Evolutionary conservation across 176 grass and related monocot species (phyloP).

Genomic region (Calamus simplicifolius): DNA sequence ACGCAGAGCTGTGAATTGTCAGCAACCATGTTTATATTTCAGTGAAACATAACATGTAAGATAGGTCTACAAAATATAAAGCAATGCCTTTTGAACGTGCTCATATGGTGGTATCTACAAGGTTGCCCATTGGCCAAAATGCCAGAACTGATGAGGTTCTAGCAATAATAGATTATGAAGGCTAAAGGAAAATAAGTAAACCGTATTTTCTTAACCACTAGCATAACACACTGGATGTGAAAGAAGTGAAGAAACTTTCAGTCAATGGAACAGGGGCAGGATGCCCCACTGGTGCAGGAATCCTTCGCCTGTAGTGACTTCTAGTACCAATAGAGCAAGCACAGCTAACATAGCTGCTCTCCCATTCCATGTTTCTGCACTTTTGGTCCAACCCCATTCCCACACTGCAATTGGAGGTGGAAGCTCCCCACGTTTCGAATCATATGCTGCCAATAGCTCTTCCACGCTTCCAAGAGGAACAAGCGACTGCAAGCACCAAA

Average conservation of each 20-base stretch:
- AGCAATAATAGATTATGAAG: too few species aligned
- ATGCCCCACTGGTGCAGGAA: constrained; percentile 97
- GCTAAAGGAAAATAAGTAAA: too few species aligned
- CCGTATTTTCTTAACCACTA: neutral
- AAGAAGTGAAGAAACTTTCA: neutral
- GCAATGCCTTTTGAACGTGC: too few species aligned
- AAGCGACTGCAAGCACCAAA: constrained; percentile 57
- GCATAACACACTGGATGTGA: neutral
- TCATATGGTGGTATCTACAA: too few species aligned
- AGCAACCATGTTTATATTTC: too few species aligned
- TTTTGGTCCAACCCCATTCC: constrained; percentile 98
- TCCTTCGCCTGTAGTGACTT: constrained; percentile 88
- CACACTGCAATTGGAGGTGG: constrained; percentile 83
- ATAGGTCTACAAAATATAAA: too few species aligned
- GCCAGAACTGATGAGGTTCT: too few species aligned
- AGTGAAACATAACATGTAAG: too few species aligned
- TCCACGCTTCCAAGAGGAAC: constrained; percentile 94
- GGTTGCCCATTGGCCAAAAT: too few species aligned
- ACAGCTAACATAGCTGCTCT: constrained; percentile 92
- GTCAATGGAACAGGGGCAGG: constrained; percentile 36
- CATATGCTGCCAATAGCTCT: constrained; percentile 83
- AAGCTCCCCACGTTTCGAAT: constrained; percentile 69
- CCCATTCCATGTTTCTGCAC: constrained; percentile 95
- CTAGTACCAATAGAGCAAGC: constrained; percentile 60
- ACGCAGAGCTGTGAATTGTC: too few species aligned